Base-by-base conservation (phyloP, 192 early-diverging fungal species). In the Diversispora eburnea region DNA sequence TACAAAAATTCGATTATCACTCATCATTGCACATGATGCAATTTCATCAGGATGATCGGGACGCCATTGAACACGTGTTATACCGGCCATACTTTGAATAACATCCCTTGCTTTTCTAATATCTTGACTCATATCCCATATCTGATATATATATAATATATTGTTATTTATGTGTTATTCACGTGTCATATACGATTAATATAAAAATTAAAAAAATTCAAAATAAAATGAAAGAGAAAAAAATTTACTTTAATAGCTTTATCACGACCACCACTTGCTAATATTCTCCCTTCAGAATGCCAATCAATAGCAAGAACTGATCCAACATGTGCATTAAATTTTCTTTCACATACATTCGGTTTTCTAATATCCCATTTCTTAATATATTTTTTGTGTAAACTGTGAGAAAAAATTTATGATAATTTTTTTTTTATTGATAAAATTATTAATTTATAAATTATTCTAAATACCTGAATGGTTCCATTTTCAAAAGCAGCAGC, bases 401-500 rank as follows among this genome's bases (percentile, higher is more conserved):
- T 22, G 22, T 52, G 3, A 15, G 33, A 0, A 4, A 17, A 13
- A 6, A 5, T 49, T 19, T 67, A 59, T 52, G 25, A 8, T 25
- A 58, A 2, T 58, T 48, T 9, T 8, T 9, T 8, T 58, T 43
- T 9, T 12, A 17, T 22, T n/a, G 12, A 51, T 22, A 69, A 55
- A 7, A 69, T 52, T 55, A 33, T 33, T 33, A 33, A 33, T 1
- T 33, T 33, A 33, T 33, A 33, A 33, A 33, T 2, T 68, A 68
- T 13, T 47, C 25, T 41, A 12, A 33, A 43, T 83, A 89, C 90
- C 82, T 91, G 90, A 41, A 91, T 82, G 10, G 78, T 86, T 19
- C 93, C 93, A 67, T 88, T 94, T 43, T 95, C 93, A 75, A 93
- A 93, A 0, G 88, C 93, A 39, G 93, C 90, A 17, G 84, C 89